Evolutionary conservation across 306 rosid species (phyloP), one percentile per base, ranked within the genome.

Genomic region (Prunus mongolica): DNA sequence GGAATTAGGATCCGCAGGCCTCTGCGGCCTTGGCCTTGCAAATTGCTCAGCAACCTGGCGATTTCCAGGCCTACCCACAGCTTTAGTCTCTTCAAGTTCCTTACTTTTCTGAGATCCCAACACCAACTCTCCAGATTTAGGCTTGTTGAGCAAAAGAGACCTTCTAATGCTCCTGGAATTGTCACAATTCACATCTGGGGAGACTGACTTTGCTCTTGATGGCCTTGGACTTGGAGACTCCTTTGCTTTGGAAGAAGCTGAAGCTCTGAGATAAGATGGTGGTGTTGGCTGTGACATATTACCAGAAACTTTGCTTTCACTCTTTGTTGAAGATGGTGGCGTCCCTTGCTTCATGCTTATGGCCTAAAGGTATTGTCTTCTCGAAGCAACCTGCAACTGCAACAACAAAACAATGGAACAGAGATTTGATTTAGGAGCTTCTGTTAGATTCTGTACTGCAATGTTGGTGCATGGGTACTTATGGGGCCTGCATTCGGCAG

Each of bases 151-250:
- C 65, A 67, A 24, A 71, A 77, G 75, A 73, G 82, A 68, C 84
- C 87, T 89, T 72, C 81, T 80, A 50, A 72, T 25, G 25, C 56
- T 75, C 81, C 56, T 78, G 22, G 71, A 55, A 52, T 45, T 74
- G 78, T 86, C 83, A 82, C 22, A 18, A 18, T 78, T 87, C 84
- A 76, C 61, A 44, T 82, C 82, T 15, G 96, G 86, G 6, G 81
- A 38, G 25, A 84, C 78, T 0, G 91, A 77, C 82, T 83, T 87
- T 0, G 91, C 88, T 78, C 86, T 85, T 6, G 76, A 34, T n/a
- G 86, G 83, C 83, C 82, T 41, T 84, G 88, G 47, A 83, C 74
- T 69, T 65, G 94, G 87, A 71, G 88, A 69, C 28, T 84, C 89
- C 83, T 74, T 85, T 11, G 68, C 63, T 76, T 86, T 89, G 38